A percentile compares a stretch with the other conserved stretches of the same genome.
Conservation (phyloP, 768 basidiomycete species). For the Stropharia rugosoannulata region DNA sequence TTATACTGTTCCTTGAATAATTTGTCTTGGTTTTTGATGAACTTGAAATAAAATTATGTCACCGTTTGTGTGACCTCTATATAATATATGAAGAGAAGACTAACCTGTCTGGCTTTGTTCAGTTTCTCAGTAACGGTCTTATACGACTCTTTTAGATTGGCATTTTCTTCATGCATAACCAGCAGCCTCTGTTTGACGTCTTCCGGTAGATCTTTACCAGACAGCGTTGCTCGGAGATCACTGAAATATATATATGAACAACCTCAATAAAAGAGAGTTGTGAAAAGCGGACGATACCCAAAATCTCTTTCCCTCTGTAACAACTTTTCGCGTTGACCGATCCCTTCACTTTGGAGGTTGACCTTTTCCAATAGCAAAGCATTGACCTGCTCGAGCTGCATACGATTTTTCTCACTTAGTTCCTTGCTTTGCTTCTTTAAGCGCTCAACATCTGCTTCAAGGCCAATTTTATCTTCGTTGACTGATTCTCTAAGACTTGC, state of each 20-base stretch:
- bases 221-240: constrained; percentile 73
- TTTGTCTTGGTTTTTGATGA: constrained; percentile 91
- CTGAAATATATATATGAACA: constrained; percentile 32
- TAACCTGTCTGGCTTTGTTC: constrained; percentile 72
- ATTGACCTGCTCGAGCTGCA: constrained; percentile 90
- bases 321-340: constrained; percentile 84
- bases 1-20: constrained; percentile 82
- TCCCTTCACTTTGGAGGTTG: constrained; percentile 85
- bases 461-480: constrained; percentile 77
- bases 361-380: constrained; percentile 89
- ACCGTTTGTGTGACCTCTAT: not conserved
- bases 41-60: constrained; percentile 40
- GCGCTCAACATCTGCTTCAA: constrained; percentile 67
- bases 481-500: constrained; percentile 84
- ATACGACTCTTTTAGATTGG: constrained; percentile 65
- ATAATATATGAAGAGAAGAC: constrained; percentile 7
- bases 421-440: constrained; percentile 70
- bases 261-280: constrained; percentile 1
- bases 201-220: constrained; percentile 79
- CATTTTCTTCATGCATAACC: constrained; percentile 75
- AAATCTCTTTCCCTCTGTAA: constrained; percentile 85
- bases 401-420: constrained; percentile 77
- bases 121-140: constrained; percentile 78
- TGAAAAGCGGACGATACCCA: constrained; percentile 45
- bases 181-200: constrained; percentile 77